Conservation (phyloP, 352 stramenopile species). For the Thalassiosira mediterranea region DNA sequence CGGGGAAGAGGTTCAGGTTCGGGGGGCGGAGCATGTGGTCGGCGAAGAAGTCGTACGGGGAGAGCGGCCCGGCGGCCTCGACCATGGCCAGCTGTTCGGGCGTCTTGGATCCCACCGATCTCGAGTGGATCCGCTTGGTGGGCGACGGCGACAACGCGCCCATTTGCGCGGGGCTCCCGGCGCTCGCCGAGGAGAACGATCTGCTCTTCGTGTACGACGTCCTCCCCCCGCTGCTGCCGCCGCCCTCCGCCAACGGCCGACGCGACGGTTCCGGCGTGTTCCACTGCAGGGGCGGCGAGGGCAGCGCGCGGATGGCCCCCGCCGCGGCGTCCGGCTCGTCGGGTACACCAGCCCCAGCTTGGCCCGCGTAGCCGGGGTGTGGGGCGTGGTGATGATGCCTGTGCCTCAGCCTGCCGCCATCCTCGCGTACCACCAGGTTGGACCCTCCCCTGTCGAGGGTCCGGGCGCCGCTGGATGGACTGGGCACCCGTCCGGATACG, state of each 20-base stretch:
- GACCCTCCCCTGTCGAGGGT: too few species aligned
- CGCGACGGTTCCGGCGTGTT: not conserved
- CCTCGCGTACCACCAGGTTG: too few species aligned
- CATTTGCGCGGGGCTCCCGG: too few species aligned
- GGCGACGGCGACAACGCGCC: too few species aligned
- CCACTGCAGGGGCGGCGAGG: too few species aligned
- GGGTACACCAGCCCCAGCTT: not conserved
- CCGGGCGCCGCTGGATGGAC: too few species aligned
- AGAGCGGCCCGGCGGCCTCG: not conserved
- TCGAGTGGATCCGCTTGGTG: too few species aligned
- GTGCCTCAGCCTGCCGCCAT: not conserved
- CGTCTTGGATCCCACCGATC: not conserved
- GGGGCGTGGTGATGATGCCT: not conserved
- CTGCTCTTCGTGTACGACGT: too few species aligned
- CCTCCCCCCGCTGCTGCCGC: too few species aligned
- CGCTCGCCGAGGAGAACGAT: not conserved
- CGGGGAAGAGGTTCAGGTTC: not conserved
- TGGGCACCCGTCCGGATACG: not conserved
- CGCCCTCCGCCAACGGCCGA: not conserved
- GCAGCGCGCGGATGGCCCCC: not conserved
- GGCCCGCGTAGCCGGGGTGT: not conserved
- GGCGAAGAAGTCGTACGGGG: too few species aligned
- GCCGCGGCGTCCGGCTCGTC: constrained; percentile 7
- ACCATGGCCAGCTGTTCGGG: not conserved
- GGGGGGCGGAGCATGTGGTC: not conserved